Base-by-base conservation (phyloP, 345 rosid genomes). In the Brassica rapa region DNA sequence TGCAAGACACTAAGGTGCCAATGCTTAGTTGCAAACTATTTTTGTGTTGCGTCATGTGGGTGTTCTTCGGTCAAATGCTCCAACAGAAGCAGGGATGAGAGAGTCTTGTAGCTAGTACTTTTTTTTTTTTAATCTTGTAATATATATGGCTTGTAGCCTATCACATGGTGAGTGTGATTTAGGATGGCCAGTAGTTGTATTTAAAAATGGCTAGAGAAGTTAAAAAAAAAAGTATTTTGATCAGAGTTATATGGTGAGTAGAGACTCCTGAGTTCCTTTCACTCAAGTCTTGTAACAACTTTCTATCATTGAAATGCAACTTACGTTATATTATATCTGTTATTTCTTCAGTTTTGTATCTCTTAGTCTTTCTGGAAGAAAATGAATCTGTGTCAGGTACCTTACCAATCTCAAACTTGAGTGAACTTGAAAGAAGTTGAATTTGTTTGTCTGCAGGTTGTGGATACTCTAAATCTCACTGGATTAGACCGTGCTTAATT, bases 1-100 rank as follows among this genome's bases (percentile, higher is more conserved):
- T 95, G 99, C 87, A 91, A 89, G 84, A 92, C 93, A n/a, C 62
- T 27, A 21, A 94, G 89, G 80, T 94, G 99, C 71, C 88, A 90
- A 16, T 95, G 99, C 71, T 84, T 89, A 66, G 87, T 84, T 16
- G 74, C 85, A 12, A 85, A 89, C 35, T 90, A 86, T 5, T 10
- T 41, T 19, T 95, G 99, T 61, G 88, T 93, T 8, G 62, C 78
- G 53, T 82, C 89, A 1, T 95, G 99, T 35, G 88, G 90, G n/a
- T 95, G 99, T 73, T 8, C 87, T 62, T 53, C 88, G 0, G 23
- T 68, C 0, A 89, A 84, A 65, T 95, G 99, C 81, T 85, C 89
- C 33, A 95, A 95, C 71, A 84, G 97, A 83, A 84, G 64, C 64
- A 23, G 74, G 5, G 41, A 23, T 16, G 16, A 11, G 12, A 56